A percentile compares a stretch with the other conserved stretches of the same genome.
These are phyloP conservation scores for Arachis stenosperma DNA, from an alignment of 306 rosid species.

Conservation along the genomic window DNA sequence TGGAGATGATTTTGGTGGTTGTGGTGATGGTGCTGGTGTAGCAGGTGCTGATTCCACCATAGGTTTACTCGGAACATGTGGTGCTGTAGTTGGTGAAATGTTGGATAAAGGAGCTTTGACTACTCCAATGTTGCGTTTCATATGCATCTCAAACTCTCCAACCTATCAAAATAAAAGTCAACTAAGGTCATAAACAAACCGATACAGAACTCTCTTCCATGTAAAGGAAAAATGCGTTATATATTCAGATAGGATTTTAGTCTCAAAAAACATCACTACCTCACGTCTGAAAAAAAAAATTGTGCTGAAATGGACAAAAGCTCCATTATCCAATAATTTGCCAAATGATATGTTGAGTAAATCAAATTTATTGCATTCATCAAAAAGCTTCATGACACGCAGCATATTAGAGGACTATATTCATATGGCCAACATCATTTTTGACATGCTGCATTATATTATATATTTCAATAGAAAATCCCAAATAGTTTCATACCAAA, in stretches of 20 bases:
- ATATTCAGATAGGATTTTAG: not conserved
- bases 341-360: not conserved
- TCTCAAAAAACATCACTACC: not conserved
- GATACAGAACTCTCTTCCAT: slow-evolving; percentile 10
- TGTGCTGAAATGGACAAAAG: not conserved
- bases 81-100: slow-evolving; percentile 63
- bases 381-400: no score
- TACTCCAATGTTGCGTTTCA: slow-evolving; percentile 74
- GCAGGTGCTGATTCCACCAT: slow-evolving; percentile 60
- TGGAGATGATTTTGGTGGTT: slow-evolving; percentile 56
- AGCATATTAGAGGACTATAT: no score
- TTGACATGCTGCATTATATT: no score
- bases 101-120: slow-evolving; percentile 53
- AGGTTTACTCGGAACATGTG: slow-evolving; percentile 70
- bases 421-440: no score
- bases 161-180: slow-evolving; percentile 49
- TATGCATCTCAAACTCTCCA: slow-evolving; percentile 86
- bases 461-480: no score
- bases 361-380: no score
- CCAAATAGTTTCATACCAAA: not conserved
- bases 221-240: not conserved
- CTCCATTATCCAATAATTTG: not conserved
- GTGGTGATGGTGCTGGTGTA: slow-evolving; percentile 48
- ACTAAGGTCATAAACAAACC: slow-evolving; percentile 7
- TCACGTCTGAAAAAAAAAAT: slow-evolving; percentile 9